Evolutionary conservation across 129 eudicot genomes (phyloP), one percentile per base, ranked within the genome.

Genomic region (Heracleum sosnowskyi): DNA sequence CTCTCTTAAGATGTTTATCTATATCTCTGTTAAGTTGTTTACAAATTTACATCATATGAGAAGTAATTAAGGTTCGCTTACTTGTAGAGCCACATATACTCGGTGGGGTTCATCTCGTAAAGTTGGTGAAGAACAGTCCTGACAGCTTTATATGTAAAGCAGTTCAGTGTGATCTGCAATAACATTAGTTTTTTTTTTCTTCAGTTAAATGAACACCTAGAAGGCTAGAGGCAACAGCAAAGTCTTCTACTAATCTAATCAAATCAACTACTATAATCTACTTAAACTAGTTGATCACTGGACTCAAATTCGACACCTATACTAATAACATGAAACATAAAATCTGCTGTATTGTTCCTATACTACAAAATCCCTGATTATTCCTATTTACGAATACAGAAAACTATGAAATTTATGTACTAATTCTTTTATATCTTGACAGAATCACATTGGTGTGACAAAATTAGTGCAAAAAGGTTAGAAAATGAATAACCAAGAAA

Each of bases 71-170:
- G 34, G 15, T 87, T 64, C 39, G 85, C 90, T 90, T 89, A 89
- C 98, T 89, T 82, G 86, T 89, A 82, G 35, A 93, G 85, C 95
- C 93, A 93, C 24, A 44, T 82, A 77, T 93, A 91, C 17, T 79
- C 81, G 31, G 91, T 86, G 4, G 97, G 97, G 57, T 93, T 90
- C 98, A 90, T 84, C 80, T 93, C 98, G 76, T 93, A 87, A 20
- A 93, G 98, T 78, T 93, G 96, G 68, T 83, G 40, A 53, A 93
- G 89, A 74, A 93, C 89, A 6, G 98, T 93, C 83, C 88, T 90
- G 69, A 85, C 92, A 45, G 94, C 96, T 83, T 90, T 90, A 39
- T 40, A 75, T 5, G 96, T 88, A 83, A 90, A 79, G 72, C 84
- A 78, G 75, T 92, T 86, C 60, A 90, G 77, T 22, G 91, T 36